These are phyloP conservation scores for Smallanthus sonchifolius DNA, from an alignment of 129 eudicot species.

Conservation along the genomic window DNA sequence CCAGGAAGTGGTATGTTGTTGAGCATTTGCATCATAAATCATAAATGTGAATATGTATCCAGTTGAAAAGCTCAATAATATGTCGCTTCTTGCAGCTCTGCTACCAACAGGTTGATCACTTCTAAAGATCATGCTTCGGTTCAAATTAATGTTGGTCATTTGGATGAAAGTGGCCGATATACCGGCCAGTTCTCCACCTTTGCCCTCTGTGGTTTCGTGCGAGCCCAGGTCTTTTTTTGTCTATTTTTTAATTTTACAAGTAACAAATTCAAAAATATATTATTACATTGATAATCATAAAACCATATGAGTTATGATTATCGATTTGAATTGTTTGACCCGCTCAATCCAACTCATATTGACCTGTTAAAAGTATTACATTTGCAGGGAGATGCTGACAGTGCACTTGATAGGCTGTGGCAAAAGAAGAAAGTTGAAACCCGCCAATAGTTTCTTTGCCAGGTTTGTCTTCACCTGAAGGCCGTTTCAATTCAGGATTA, in stretches of 20 bases:
- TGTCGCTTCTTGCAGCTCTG: slow-evolving; percentile 44
- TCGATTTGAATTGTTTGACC: background rate
- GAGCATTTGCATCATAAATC: background rate
- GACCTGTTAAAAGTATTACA: background rate
- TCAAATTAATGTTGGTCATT: slow-evolving; percentile 57
- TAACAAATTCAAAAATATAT: background rate
- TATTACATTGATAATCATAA: background rate
- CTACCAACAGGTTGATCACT: slow-evolving; percentile 64
- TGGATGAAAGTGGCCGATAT: slow-evolving; percentile 50
- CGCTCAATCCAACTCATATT: background rate
- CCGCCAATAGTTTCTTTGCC: slow-evolving; percentile 25
- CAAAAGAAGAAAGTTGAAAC: slow-evolving; percentile 58
- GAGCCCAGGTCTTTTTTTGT: slow-evolving; percentile 46
- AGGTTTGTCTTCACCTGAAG: background rate
- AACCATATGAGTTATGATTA: background rate
- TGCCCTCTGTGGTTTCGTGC: slow-evolving; percentile 58
- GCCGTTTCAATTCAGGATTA: background rate
- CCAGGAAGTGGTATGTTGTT: slow-evolving; percentile 61
- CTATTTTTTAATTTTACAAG: background rate
- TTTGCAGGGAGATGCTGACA: slow-evolving; percentile 71
- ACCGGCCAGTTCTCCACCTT: slow-evolving; percentile 52
- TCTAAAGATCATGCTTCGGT: slow-evolving; percentile 76
- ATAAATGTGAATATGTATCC: background rate
- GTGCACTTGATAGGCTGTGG: slow-evolving; percentile 74
- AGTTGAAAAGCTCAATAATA: background rate